A percentile compares a stretch with the other conserved stretches of the same genome.
These are phyloP conservation scores for Cenchrus americanus DNA, from an alignment of 176 grass and related monocot species.

Conservation along the genomic window DNA sequence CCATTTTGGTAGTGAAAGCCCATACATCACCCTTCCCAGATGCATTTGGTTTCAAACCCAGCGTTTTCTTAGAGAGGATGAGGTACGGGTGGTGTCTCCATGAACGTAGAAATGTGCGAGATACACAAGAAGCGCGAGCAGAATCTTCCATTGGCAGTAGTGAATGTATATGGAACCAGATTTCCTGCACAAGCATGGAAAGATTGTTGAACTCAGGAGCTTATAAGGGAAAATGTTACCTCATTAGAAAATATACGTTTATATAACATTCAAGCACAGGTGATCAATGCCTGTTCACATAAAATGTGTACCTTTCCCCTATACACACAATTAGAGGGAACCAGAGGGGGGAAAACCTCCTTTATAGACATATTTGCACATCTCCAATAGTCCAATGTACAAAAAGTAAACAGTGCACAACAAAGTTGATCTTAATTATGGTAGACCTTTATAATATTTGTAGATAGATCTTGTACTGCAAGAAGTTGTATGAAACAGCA, in stretches of 20 bases:
- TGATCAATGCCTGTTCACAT: neutral
- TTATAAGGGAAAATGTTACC: neutral
- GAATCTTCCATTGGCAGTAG: neutral
- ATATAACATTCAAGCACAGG: neutral
- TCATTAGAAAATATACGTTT: neutral
- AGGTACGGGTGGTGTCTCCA: conserved; percentile 3
- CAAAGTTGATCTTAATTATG: neutral
- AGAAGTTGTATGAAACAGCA: neutral
- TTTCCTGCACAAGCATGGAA: conserved; percentile 13
- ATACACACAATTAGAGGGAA: neutral
- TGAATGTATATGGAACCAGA: neutral
- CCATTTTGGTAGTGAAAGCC: neutral
- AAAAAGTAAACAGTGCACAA: neutral
- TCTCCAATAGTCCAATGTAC: neutral
- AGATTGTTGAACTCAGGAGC: neutral
- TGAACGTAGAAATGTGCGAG: conserved; percentile 9
- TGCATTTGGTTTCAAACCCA: neutral
- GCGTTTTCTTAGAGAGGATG: neutral
- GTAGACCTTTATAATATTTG: neutral
- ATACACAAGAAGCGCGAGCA: neutral
- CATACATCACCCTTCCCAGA: neutral
- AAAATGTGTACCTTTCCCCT: neutral
- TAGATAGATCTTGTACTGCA: neutral
- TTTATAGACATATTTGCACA: neutral
- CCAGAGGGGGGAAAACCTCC: neutral